Evolutionary conservation across 352 stramenopile genomes (phyloP).

Genomic region (Pythium phragmitis): DNA sequence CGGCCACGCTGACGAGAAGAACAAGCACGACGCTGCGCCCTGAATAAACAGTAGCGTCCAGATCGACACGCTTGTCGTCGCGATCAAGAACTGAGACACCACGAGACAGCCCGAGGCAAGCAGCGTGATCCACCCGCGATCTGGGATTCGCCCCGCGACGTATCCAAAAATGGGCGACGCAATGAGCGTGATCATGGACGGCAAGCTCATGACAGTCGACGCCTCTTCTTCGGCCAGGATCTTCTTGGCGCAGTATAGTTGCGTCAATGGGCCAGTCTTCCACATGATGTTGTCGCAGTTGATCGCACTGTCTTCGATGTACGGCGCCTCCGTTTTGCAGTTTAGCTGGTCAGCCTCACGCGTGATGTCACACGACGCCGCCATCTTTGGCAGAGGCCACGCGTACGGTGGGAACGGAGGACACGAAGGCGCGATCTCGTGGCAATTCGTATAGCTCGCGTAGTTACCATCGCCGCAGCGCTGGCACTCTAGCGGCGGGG

Average conservation of each 20-base stretch:
- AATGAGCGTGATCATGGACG: conserved; percentile 72
- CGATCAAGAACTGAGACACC: conserved; percentile 67
- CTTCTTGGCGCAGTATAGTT: conserved; percentile 42
- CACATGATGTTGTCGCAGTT: conserved; percentile 44
- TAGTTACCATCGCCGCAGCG: conserved; percentile 43
- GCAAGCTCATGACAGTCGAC: conserved; percentile 69
- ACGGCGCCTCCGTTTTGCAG: conserved; percentile 35
- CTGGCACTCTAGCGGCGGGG: conserved; percentile 29
- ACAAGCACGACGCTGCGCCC: conserved; percentile 77
- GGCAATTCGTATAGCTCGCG: conserved; percentile 44
- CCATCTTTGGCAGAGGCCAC: conserved; percentile 44
- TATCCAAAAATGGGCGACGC: conserved; percentile 76
- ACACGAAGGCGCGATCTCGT: conserved; percentile 36
- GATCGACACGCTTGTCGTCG: conserved; percentile 41
- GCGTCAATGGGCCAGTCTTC: conserved; percentile 36
- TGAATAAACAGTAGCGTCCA: conserved; percentile 67
- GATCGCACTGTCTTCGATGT: conserved; percentile 42
- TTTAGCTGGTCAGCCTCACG: conserved; percentile 35
- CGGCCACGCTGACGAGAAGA: conserved; percentile 83
- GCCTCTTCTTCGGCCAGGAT: conserved; percentile 39
- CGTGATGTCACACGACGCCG: conserved; percentile 34
- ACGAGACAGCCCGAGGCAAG: conserved; percentile 48
- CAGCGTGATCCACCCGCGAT: conserved; percentile 54
- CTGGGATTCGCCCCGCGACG: conserved; percentile 63
- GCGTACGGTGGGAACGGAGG: conserved; percentile 36